These are phyloP conservation scores for Didymellaceae sp. DNA, from an alignment of 2,329 filamentous ascomycete genomes.

Conservation along the genomic window DNA sequence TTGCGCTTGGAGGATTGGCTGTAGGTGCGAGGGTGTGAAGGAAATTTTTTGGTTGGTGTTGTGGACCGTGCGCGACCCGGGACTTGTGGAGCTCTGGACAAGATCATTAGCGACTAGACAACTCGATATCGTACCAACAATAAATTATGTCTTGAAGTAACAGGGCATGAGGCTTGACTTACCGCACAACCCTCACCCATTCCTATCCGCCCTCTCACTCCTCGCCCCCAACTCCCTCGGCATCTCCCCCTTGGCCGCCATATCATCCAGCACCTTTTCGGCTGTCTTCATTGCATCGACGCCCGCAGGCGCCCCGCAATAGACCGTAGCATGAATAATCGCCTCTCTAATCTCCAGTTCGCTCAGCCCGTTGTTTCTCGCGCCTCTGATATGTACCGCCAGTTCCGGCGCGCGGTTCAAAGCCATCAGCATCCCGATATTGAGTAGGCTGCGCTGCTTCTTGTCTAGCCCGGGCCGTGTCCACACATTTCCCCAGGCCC, in stretches of 20 bases:
- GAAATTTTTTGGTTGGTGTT: too few relatives aligned
- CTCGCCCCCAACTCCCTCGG: conserved; percentile 39
- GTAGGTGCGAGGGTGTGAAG: too few relatives aligned
- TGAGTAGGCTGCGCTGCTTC: conserved; percentile 67
- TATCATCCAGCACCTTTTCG: conserved; percentile 59
- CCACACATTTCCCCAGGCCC: conserved; percentile 70
- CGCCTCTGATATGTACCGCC: conserved; percentile 67
- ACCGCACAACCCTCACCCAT: too few relatives aligned
- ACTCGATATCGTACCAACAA: too few relatives aligned
- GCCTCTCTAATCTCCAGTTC: conserved; percentile 70
- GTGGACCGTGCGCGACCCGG: too few relatives aligned
- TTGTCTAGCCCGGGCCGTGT: conserved; percentile 66
- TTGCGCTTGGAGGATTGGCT: too few relatives aligned
- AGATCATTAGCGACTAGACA: too few relatives aligned
- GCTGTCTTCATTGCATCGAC: conserved; percentile 62
- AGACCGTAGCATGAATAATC: conserved; percentile 58
- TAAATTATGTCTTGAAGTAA: too few relatives aligned
- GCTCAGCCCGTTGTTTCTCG: conserved; percentile 66
- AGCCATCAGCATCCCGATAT: conserved; percentile 70
- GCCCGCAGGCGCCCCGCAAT: conserved; percentile 62
- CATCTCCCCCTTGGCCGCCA: conserved; percentile 55
- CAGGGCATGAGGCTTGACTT: too few relatives aligned
- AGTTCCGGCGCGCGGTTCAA: conserved; percentile 66
- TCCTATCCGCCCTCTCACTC: conserved; percentile 37
- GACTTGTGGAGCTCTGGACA: too few relatives aligned